These are phyloP conservation scores for Brassica juncea DNA, from an alignment of 345 rosid genomes.

Conservation along the genomic window DNA sequence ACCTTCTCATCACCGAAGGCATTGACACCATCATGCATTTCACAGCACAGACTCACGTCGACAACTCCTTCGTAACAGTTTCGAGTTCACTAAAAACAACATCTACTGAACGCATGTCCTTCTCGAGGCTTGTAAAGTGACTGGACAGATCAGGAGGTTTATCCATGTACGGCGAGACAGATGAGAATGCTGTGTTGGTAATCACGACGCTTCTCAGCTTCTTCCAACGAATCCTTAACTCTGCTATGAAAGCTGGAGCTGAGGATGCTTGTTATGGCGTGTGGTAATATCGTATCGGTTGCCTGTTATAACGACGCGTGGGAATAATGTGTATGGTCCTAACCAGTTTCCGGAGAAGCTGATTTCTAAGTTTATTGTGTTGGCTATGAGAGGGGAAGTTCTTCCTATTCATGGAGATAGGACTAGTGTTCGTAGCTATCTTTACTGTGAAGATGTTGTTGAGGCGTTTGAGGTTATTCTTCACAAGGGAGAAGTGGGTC, in stretches of 20 bases:
- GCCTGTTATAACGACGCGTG: conserved; percentile 82
- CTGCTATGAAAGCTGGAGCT: conserved; percentile 82
- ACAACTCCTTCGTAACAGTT: conserved; percentile 82
- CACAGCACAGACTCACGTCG: conserved; percentile 84
- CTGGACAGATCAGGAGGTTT: conserved; percentile 79
- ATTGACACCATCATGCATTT: conserved; percentile 91
- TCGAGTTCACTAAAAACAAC: conserved; percentile 83
- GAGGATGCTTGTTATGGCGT: conserved; percentile 94
- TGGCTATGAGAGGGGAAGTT: conserved; percentile 58
- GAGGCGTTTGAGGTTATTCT: conserved; percentile 84
- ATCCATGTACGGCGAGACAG: conserved; percentile 89
- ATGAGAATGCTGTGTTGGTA: conserved; percentile 85
- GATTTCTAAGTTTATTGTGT: conserved; percentile 74
- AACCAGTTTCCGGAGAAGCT: conserved; percentile 78
- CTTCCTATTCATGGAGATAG: conserved; percentile 90
- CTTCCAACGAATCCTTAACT: conserved; percentile 81
- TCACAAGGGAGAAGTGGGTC: conserved; percentile 88
- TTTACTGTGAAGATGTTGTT: conserved; percentile 79
- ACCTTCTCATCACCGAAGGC: conserved; percentile 74
- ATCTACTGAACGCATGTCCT: conserved; percentile 82
- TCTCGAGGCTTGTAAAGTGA: conserved; percentile 81
- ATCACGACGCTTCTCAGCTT: conserved; percentile 82
- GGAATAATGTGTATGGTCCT: conserved; percentile 86
- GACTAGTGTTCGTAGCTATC: conserved; percentile 68
- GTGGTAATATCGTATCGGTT: conserved; percentile 73